Evolutionary conservation across 768 basidiomycete genomes (phyloP), one percentile per base, ranked within the genome.

Genomic region (Serendipita sp.): DNA sequence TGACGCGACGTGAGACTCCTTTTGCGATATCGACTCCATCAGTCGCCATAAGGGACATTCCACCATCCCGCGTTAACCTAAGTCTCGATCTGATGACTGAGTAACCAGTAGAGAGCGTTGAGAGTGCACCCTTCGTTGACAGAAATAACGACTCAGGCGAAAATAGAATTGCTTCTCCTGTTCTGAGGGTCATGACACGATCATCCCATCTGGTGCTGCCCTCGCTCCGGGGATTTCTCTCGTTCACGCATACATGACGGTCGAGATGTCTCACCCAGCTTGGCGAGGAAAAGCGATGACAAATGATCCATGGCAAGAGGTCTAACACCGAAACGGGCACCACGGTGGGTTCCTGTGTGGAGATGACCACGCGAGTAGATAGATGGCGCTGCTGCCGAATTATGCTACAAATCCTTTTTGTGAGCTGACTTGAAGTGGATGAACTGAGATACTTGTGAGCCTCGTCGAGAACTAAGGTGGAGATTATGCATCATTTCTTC

Each of bases 281-380:
- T 0, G 85, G 84, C 0, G 88, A 88, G 0, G 86, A 86, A 71
- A 89, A 89, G 1, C 87, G 77, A 67, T 88, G 87, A 1, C 88
- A 68, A n/a, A 89, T 80, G 0, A 81, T 73, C 0, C 87, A 74
- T 0, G 81, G 81, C 64, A 85, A 88, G 0, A 88, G 75, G 66
- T 86, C 86, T 1, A 89, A 74, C 2, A 89, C 72, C 0, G 83
- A 81, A 0, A 85, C 78, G 2, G 86, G 86, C 1, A 88, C 80
- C 3, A 87, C 82, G 0, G 85, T 88, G 0, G 88, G 88, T 66
- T 89, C 87, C 78, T 89, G 88, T 0, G 87, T 89, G 69, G 83
- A 85, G 65, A 89, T 84, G 23, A 89, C 77, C 13, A 89, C 78
- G 5, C 87, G 78, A 83, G 86, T 85, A 0, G 81, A 84, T 3